A percentile compares a stretch with the other conserved stretches of the same genome.
Conservation (phyloP, 164 flowering plant species). For the Amborella trichopoda region DNA sequence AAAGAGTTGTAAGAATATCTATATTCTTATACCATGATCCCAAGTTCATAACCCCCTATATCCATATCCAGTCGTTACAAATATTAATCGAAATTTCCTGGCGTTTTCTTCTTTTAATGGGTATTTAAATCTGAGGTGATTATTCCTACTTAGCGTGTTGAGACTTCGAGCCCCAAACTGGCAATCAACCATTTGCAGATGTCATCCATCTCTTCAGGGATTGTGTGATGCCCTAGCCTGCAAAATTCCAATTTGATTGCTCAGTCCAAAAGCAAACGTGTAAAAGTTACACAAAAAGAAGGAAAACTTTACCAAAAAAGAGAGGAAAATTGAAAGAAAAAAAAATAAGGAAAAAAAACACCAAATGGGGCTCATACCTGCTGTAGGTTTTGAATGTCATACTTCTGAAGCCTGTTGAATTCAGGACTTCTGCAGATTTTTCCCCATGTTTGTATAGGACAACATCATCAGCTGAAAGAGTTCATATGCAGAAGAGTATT, state of each 20-base stretch:
- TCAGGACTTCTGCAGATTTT: constrained; percentile 37
- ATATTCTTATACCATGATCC: too few relatives aligned
- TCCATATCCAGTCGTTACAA: too few relatives aligned
- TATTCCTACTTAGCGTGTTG: constrained; percentile 14
- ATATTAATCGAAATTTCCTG: too few relatives aligned
- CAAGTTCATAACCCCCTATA: too few relatives aligned
- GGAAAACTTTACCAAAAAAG: background rate
- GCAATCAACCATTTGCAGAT: constrained; percentile 67
- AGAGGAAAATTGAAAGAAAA: background rate
- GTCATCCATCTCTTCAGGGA: constrained; percentile 89
- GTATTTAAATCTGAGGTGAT: too few relatives aligned
- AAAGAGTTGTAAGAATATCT: too few relatives aligned
- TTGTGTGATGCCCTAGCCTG: constrained; percentile 96
- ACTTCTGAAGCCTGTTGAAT: constrained; percentile 39
- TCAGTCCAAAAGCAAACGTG: too few relatives aligned
- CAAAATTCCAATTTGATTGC: too few relatives aligned
- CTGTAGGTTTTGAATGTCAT: constrained; percentile 41
- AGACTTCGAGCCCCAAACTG: constrained; percentile 62
- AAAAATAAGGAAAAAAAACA: background rate
- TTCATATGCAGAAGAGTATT: background rate
- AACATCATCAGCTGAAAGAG: constrained; percentile 50
- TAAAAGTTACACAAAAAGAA: too few relatives aligned
- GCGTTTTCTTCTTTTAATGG: too few relatives aligned
- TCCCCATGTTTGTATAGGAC: constrained; percentile 46
- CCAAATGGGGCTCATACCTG: constrained; percentile 36